Conservation (phyloP, 352 stramenopile genomes). For the Lagenidium sp. region DNA sequence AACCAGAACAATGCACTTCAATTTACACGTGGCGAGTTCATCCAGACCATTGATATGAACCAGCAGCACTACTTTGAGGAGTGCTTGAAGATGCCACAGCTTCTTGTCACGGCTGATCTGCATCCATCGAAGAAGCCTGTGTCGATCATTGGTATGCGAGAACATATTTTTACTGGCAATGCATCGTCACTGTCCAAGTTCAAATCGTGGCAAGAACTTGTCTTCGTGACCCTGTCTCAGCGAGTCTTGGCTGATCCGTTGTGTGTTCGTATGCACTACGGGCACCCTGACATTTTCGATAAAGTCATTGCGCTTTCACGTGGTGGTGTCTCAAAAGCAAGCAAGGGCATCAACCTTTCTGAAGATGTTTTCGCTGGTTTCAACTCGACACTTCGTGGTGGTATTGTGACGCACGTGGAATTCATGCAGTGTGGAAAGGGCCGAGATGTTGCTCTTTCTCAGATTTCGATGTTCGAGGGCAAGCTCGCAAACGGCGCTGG, state of each 20-base stretch:
- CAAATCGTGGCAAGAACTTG: constrained; percentile 70
- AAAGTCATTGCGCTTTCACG: constrained; percentile 62
- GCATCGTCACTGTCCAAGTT: constrained; percentile 74
- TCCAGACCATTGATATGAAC: constrained; percentile 32
- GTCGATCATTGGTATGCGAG: constrained; percentile 77
- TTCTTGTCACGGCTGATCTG: constrained; percentile 52
- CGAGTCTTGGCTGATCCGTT: constrained; percentile 70
- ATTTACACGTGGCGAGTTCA: constrained; percentile 22
- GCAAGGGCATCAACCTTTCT: constrained; percentile 75
- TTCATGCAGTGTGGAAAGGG: constrained; percentile 80
- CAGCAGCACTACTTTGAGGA: constrained; percentile 28
- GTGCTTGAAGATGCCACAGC: constrained; percentile 26
- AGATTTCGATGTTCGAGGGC: constrained; percentile 78
- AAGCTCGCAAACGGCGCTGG: constrained; percentile 72
- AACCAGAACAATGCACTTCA: constrained; percentile 27
- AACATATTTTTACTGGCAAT: constrained; percentile 79
- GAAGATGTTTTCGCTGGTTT: constrained; percentile 80
- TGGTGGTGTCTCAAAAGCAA: constrained; percentile 69
- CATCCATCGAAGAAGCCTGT: constrained; percentile 65
- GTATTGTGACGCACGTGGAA: constrained; percentile 61
- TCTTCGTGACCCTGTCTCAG: constrained; percentile 76
- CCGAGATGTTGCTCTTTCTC: constrained; percentile 68
- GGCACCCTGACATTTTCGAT: constrained; percentile 76
- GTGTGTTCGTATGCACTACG: constrained; percentile 74
- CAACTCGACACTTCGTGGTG: constrained; percentile 55